Conservation (phyloP, 2,329 filamentous ascomycete species). For the Cordyceps javanica region DNA sequence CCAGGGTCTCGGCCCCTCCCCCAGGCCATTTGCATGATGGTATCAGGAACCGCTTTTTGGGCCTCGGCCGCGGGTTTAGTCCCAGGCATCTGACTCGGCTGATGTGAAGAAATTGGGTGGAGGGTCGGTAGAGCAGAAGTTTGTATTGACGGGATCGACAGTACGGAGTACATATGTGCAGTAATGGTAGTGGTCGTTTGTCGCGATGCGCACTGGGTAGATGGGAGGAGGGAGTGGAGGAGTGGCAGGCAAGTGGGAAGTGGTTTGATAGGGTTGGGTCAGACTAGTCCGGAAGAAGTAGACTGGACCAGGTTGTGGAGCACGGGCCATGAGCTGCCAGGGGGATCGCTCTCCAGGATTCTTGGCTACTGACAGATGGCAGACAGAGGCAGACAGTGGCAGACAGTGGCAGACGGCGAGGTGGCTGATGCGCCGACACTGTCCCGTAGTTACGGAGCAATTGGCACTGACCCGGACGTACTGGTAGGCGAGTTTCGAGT, state of each 20-base stretch:
- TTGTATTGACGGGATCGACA: not conserved
- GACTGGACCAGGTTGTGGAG: not conserved
- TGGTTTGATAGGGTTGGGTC: not conserved
- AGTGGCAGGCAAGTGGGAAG: not conserved
- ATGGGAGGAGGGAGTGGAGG: too few relatives aligned
- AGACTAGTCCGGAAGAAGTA: too few relatives aligned
- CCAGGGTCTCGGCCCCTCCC: not conserved
- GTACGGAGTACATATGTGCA: not conserved
- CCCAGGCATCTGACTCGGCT: conserved; percentile 8
- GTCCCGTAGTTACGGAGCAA: too few relatives aligned
- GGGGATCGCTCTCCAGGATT: not conserved
- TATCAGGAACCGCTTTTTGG: not conserved
- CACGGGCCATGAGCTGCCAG: not conserved
- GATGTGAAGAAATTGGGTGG: not conserved
- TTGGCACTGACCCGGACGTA: too few relatives aligned
- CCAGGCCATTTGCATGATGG: not conserved
- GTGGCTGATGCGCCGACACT: not conserved
- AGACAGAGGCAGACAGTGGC: not conserved
- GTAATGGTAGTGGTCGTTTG: too few relatives aligned
- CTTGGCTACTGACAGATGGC: not conserved
- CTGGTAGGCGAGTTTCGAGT: too few relatives aligned
- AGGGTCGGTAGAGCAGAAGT: not conserved
- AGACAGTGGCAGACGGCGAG: not conserved
- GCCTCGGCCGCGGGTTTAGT: not conserved
- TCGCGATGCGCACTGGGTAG: too few relatives aligned